These are phyloP conservation scores for Diophrys appendiculata DNA, from an alignment of 73 alveolate genomes.

Conservation along the genomic window DNA sequence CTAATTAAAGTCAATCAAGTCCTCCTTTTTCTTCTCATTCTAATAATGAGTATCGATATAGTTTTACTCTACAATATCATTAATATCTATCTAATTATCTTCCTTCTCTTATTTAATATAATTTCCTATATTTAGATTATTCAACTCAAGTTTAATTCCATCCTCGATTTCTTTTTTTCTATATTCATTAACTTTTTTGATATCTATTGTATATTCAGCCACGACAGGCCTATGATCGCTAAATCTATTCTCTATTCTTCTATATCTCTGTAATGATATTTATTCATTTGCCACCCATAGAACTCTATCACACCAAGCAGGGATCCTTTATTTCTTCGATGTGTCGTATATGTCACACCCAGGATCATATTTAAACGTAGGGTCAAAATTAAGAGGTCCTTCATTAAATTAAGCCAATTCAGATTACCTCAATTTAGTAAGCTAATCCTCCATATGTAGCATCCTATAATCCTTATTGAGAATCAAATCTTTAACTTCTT, in stretches of 20 bases:
- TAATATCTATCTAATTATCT: too few species aligned
- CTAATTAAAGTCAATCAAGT: neutral
- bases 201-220: neutral
- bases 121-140: neutral
- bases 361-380: constrained; percentile 90
- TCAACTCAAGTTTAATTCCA: neutral
- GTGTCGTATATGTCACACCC: constrained; percentile 66
- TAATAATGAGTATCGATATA: too few species aligned
- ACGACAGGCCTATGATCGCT: constrained; percentile 93
- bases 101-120: neutral
- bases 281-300: constrained; percentile 63
- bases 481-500: neutral
- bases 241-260: constrained; percentile 77
- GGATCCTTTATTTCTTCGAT: constrained; percentile 81
- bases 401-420: constrained; percentile 75
- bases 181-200: neutral
- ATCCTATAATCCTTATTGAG: neutral
- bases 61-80: too few species aligned
- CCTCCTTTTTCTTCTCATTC: too few species aligned
- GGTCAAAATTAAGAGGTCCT: constrained; percentile 86
- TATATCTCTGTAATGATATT: constrained; percentile 53
- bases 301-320: constrained; percentile 96
- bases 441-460: constrained; percentile 75
- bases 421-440: constrained; percentile 67
- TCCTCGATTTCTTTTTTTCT: too few species aligned